Evolutionary conservation across 2,329 filamentous ascomycete genomes (phyloP), one percentile per base, ranked within the genome.

Genomic region (Sporothrix protearum): DNA sequence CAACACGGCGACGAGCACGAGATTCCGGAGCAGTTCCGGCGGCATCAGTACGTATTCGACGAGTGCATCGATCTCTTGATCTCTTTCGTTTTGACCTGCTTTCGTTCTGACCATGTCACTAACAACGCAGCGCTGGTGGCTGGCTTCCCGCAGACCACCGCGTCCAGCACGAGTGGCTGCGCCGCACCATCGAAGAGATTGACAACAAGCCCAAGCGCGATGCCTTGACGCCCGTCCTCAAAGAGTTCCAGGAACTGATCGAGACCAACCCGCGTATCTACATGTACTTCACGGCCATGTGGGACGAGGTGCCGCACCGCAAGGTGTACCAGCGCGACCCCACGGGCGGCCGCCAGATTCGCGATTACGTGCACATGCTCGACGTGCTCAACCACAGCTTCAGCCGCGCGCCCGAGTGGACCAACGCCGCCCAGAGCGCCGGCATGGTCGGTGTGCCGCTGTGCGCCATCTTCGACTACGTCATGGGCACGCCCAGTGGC

Each of bases 211-310:
- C 81, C 8, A 55, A 71, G 45, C 76, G 80, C 4, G 80, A 85
- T 74, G 78, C 84, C 1, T 81, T 92, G 0, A 83, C 85, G 14
- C 89, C 89, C 0, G 88, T 88, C 0, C 79, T 92, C 0, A 76
- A 85, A 73, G 90, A 92, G 74, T 91, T 93, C 81, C 84, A 88
- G 76, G 78, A 86, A 1, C 80, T 92, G 30, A 92, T 93, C 73
- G 90, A 92, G 78, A 78, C 79, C 36, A 88, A 88, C 74, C 81
- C 89, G 1, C 85, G 88, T 28, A 81, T 92, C 33, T 89, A 88
- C 81, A 89, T 92, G 84, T 87, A 89, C 78, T 87, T 91, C 76
- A 81, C 82, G 30, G 82, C 85, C 74, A 92, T 92, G 91, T 92
- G 91, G 79, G 82, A 86, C 39, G 88, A 92, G 79, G 82, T 92